phyloP scores from a whole-genome alignment of 2,329 filamentous ascomycete species.

The Helminthosporium solani region DNA sequence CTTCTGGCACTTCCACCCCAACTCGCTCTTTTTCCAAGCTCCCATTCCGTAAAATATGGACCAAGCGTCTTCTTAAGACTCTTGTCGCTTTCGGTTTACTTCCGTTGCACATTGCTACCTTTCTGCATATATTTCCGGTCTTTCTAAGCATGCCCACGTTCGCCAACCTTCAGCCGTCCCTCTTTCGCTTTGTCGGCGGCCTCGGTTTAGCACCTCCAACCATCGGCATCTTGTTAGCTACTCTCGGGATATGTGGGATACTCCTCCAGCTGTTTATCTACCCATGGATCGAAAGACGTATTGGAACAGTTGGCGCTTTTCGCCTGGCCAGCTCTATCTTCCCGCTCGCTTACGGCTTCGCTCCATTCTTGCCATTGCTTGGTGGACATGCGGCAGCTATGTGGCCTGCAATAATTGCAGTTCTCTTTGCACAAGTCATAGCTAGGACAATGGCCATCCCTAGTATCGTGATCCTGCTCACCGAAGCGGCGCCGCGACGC shows the following conservation, averaged over 20 bases:
- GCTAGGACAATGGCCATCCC: constrained; percentile 55
- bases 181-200: constrained; percentile 48
- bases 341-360: constrained; percentile 44
- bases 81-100: constrained; percentile 47
- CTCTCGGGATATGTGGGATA: constrained; percentile 48
- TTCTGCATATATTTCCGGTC: constrained; percentile 49
- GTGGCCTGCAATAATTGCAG: constrained; percentile 42
- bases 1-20: constrained; percentile 6
- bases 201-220: constrained; percentile 46
- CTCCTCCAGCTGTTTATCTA: constrained; percentile 48
- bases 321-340: constrained; percentile 45
- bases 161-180: constrained; percentile 18
- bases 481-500: constrained; percentile 58
- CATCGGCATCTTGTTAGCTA: constrained; percentile 48
- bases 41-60: constrained; percentile 46
- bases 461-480: constrained; percentile 59
- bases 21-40: constrained; percentile 55
- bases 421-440: constrained; percentile 45
- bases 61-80: constrained; percentile 41
- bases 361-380: constrained; percentile 45
- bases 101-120: constrained; percentile 49
- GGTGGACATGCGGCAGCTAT: constrained; percentile 27
- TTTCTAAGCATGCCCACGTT: constrained; percentile 46
- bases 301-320: constrained; percentile 44
- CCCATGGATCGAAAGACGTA: constrained; percentile 39